Percentiles rank a stretch among this genome's conserved stretches.
Conservation (phyloP, 169 alveolate species). For the Plasmodium berghei region DNA sequence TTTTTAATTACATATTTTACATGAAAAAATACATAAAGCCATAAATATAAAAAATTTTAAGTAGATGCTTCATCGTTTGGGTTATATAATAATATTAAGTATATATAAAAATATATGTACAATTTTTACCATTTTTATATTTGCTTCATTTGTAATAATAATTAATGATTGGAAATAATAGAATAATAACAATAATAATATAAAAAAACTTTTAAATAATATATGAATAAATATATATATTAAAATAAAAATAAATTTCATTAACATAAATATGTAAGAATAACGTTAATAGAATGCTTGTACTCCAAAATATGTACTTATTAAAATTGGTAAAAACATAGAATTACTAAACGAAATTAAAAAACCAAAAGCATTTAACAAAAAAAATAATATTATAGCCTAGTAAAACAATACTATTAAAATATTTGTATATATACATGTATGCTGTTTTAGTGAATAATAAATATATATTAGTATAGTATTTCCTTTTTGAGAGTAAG, state of each 20-base stretch:
- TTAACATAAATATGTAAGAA: too few relatives aligned
- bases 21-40: too few relatives aligned
- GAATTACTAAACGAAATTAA: neutral
- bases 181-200: neutral
- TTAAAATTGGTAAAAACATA: neutral
- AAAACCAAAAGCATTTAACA: neutral
- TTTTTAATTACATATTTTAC: too few relatives aligned
- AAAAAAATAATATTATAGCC: neutral
- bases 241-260: neutral
- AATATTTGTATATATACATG: neutral
- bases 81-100: too few relatives aligned
- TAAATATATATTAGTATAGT: neutral
- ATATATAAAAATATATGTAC: too few relatives aligned
- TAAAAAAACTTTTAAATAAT: neutral
- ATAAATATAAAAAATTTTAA: too few relatives aligned
- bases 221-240: neutral
- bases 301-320: neutral
- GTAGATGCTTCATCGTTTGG: too few relatives aligned
- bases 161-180: neutral
- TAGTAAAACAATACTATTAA: neutral
- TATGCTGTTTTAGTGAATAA: neutral
- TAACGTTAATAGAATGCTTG: too few relatives aligned
- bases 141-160: too few relatives aligned
- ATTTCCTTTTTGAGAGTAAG: neutral
- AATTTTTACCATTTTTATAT: too few relatives aligned